Evolutionary conservation across 148 eudicot species (phyloP), one percentile per base, ranked within the genome.

Genomic region (Amaranthus hypochondriacus): DNA sequence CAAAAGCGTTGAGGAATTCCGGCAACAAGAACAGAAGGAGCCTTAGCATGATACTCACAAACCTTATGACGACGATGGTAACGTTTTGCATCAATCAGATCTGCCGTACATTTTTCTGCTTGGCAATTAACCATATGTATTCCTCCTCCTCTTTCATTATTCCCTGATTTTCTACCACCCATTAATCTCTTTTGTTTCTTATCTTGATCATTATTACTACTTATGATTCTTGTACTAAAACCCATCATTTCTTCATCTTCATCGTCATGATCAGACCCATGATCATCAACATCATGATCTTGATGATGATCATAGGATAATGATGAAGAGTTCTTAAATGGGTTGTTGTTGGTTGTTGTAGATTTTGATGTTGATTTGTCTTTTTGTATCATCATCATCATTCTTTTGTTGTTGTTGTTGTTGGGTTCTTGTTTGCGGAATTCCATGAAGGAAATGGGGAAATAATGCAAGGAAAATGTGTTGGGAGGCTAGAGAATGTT

Each of bases 21-120:
- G 11, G 64, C 69, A 48, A 86, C 78, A 39, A 81, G 43, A 2
- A 75, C 89, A 9, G 72, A 80, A 3, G 83, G 69, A 0, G 86
- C 83, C 77, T 86, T 86, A 68, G 89, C 77, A 60, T 86, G 89
- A 39, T 67, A 62, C 71, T 83, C 85, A 72, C 89, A 86, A 14
- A 86, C 89, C 81, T 77, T 86, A 65, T 86, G 89, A 62, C 89
- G 85, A 3, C 83, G 80, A 58, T 86, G 85, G 65, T 86, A 86
- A 18, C 78, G 71, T 80, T 83, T 86, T 0, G 83, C 80, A 7
- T 66, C 83, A 0, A 65, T 57, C 2, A 86, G 68, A 53, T 81
- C 87, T 61, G 79, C 86, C 49, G 65, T 70, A 46, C 89, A 86
- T 7, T 81, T 81, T 69, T 86, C 85, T 14, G 71, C 87, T 76